Conservation (phyloP, 2,329 filamentous ascomycete species). For the Penicillium sp. region DNA sequence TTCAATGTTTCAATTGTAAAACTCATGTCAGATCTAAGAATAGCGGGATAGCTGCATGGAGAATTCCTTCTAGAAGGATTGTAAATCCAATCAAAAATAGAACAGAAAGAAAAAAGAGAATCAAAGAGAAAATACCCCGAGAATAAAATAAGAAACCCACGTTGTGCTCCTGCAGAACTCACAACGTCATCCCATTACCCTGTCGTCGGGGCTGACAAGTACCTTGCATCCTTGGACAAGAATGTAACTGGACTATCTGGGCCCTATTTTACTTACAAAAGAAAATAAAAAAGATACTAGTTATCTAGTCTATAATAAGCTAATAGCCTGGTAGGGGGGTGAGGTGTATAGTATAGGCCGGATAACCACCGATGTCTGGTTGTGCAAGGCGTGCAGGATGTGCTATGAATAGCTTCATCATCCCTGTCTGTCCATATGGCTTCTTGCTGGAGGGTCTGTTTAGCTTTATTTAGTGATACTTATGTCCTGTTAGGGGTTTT, state of each 20-base stretch:
- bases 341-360: not conserved
- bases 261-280: not conserved
- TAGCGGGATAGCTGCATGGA: conserved; percentile 5
- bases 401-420: conserved; percentile 6
- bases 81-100: not conserved
- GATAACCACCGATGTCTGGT: conserved; percentile 5
- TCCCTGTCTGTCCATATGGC: not conserved
- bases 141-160: conserved; percentile 23
- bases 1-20: not conserved
- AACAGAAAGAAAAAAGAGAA: not conserved
- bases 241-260: not conserved
- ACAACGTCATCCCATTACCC: not conserved
- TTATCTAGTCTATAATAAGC: not conserved
- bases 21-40: conserved; percentile 17
- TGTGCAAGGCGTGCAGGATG: not conserved
- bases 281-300: too few species aligned
- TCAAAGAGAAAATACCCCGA: not conserved
- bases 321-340: not conserved
- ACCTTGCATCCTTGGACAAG: not conserved
- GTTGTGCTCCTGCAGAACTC: conserved; percentile 17
- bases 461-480: not conserved
- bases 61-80: conserved; percentile 6
- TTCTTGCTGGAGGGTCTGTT: not conserved
- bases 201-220: conserved; percentile 1
- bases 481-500: not conserved